Evolutionary conservation across 192 early-diverging fungal genomes (phyloP), one percentile per base, ranked within the genome.

Genomic region (Backusella mclennaniae): DNA sequence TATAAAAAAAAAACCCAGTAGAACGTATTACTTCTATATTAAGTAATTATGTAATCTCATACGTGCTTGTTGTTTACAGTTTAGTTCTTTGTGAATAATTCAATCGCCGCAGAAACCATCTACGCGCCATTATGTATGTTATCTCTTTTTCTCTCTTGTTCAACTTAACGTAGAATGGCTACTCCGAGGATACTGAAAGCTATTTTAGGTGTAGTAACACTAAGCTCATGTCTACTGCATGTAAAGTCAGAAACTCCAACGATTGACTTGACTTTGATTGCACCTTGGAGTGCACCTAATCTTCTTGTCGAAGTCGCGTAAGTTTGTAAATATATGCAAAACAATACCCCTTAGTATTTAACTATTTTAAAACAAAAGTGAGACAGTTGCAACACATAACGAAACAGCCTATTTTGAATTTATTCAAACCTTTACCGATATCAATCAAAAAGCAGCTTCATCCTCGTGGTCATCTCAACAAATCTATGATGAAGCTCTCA

Each of bases 281-380:
- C 90, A 6, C 77, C 85, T 42, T 95, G 95, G 89, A 77, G 73
- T 1, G 90, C 93, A 0, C 91, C 95, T 8, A 89, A 92, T 31
- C 83, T 93, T 35, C 74, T 88, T 0, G 87, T 96, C 15, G 95
- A 97, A 83, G 89, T 94, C 35, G 77, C 93, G 88, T 94, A 94
- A 79, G 90, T 73, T 35, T 23, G 7, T 69, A 12, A 17, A 39
- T 38, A 38, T 39, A 39, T 39, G 38, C 38, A 39, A 3, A 39
- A 8, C 11, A 39, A 3, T 39, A 39, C 38, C 11, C 11, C 11
- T 12, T 39, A 8, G 11, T 39, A 39, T 39, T 3, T 12, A 39
- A 39, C 38, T 11, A 11, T 2, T 41, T 49, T n/a, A 17, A 23
- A 63, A 63, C 4, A 23, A 63, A 63, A 93, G 92, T 15, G 92